Conservation (phyloP, 495 filamentous ascomycete species). For the Penicillium cosmopolitanum region DNA sequence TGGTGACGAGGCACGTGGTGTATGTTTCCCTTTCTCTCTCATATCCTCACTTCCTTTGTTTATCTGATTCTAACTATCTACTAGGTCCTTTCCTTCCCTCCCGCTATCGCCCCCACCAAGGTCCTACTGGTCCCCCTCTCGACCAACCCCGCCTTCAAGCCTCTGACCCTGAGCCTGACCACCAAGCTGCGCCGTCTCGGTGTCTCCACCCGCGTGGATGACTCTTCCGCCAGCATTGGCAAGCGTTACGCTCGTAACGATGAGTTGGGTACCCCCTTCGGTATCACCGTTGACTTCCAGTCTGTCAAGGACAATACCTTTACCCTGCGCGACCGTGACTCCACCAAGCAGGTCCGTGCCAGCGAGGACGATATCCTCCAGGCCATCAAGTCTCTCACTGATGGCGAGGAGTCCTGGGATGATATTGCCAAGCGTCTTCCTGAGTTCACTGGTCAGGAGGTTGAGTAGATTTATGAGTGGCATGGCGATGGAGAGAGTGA, state of each 20-base stretch:
- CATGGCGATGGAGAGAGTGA: neutral
- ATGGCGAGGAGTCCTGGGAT: constrained; percentile 67
- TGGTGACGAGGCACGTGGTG: constrained; percentile 65
- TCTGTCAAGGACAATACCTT: constrained; percentile 67
- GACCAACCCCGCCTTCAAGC: constrained; percentile 59
- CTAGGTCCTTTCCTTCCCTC: constrained; percentile 67
- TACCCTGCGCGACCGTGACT: constrained; percentile 70
- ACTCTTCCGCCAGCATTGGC: constrained; percentile 68
- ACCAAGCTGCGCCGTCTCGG: constrained; percentile 59
- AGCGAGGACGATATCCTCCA: constrained; percentile 66
- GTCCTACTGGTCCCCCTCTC: constrained; percentile 71
- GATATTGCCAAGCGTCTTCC: constrained; percentile 64
- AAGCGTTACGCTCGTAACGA: constrained; percentile 70
- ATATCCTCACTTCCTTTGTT: neutral
- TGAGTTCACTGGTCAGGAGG: constrained; percentile 69
- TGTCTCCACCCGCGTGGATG: constrained; percentile 66
- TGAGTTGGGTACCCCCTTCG: constrained; percentile 68
- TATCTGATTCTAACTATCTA: constrained; percentile 26
- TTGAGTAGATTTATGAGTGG: constrained; percentile 49
- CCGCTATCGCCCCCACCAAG: constrained; percentile 68
- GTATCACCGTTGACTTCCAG: constrained; percentile 73
- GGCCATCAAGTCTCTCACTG: constrained; percentile 62
- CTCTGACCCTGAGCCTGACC: constrained; percentile 54
- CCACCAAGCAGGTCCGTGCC: constrained; percentile 68
- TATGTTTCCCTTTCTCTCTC: constrained; percentile 39